Base-by-base conservation (phyloP, 129 eudicot genomes). In the Tanacetum coccineum region DNA sequence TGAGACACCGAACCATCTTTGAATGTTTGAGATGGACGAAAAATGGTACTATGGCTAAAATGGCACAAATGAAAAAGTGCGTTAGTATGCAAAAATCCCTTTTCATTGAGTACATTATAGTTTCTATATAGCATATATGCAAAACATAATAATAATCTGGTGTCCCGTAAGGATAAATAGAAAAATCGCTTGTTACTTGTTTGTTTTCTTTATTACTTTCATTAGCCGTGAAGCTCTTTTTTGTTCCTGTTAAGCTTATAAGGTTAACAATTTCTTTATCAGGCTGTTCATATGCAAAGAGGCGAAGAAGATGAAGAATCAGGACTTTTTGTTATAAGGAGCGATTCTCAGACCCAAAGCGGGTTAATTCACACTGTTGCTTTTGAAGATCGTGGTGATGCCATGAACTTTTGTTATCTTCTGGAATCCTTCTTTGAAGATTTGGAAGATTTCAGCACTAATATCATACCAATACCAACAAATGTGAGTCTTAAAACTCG, bases 311-410 rank as follows among this genome's bases (percentile, higher is more conserved):
- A 81, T 61, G 82, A 64, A 62, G 54, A 71, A 13, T 21, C 62
- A 52, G 96, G 96, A 59, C 68, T 83, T 28, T 92, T 70, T 68
- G 71, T 79, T 40, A 60, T 92, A 68, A 78, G 70, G 56, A 78
- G 75, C 70, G 44, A 58, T 68, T 75, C 85, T 66, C n/a, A 70
- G 18, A 40, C 36, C 12, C 63, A 57, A 55, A 73, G 49, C 6
- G 77, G 48, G 60, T 45, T 75, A 54, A 57, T 84, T 76, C 80
- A 81, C 76, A 76, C 81, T 2, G 92, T 88, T 79, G 87, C 92
- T 74, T 93, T 93, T 68, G 89, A 88, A 80, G 95, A 88, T 66
- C 92, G 69, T 14, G 78, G 71, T 47, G 98, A 93, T 75, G 98
- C 96, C 52, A 76, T 78, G 76, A 93, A 93, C 64, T 84, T 88